A percentile compares a stretch with the other conserved stretches of the same genome.
phyloP scores from a whole-genome alignment of 2,329 filamentous ascomycete species.

The Neonectria ditissima region DNA sequence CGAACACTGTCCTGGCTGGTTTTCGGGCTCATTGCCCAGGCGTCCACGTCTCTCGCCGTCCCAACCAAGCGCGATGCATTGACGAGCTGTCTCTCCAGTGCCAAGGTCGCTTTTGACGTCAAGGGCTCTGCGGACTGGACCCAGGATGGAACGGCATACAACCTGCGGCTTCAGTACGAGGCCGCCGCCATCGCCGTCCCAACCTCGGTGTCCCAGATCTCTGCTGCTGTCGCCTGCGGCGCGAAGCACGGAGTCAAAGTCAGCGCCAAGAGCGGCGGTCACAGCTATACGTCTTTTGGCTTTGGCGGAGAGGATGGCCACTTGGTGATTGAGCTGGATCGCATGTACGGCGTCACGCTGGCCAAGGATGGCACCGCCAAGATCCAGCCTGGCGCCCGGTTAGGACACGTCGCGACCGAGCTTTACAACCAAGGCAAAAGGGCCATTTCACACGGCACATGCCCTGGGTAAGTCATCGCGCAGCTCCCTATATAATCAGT shows the following conservation, averaged over 20 bases:
- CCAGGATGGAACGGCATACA: conserved; percentile 49
- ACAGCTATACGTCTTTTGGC: conserved; percentile 65
- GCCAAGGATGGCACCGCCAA: conserved; percentile 38
- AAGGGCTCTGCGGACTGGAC: conserved; percentile 45
- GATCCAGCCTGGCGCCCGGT: conserved; percentile 59
- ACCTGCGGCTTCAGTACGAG: conserved; percentile 48
- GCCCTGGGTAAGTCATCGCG: conserved; percentile 56
- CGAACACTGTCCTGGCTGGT: conserved; percentile 12
- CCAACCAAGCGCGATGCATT: conserved; percentile 41
- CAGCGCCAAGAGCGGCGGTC: conserved; percentile 64
- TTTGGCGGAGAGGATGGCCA: conserved; percentile 56
- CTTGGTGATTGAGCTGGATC: conserved; percentile 56
- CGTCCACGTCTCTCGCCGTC: conserved; percentile 24
- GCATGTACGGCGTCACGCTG: conserved; percentile 50
- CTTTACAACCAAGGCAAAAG: conserved; percentile 55
- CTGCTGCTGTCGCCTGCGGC: conserved; percentile 60
- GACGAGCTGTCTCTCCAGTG: conserved; percentile 45
- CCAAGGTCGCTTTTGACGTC: conserved; percentile 41
- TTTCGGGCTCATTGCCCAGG: conserved; percentile 13
- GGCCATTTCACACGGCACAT: conserved; percentile 64
- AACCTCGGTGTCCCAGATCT: conserved; percentile 54
- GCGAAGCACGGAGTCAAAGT: conserved; percentile 57
- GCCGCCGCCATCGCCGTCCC: conserved; percentile 50
- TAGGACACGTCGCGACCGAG: conserved; percentile 60
- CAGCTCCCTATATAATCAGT: neutral